Percentiles rank a stretch among this genome's conserved stretches.
Evolutionary conservation across 331 rosid genomes (phyloP).

Genomic region (Malus hybrid): DNA sequence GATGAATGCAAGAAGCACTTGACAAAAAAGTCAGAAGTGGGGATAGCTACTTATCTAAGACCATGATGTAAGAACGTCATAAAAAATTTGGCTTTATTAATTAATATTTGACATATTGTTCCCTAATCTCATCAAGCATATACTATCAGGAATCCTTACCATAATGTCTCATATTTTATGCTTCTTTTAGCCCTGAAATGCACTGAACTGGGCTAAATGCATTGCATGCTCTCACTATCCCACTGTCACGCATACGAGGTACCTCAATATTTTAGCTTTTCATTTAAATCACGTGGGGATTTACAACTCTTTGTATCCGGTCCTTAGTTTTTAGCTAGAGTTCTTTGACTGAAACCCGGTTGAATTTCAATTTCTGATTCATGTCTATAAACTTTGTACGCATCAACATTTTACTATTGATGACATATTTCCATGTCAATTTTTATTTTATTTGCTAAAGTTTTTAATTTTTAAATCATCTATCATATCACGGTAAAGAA

Average conservation of each 20-base stretch:
- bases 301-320: too few relatives aligned
- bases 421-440: too few relatives aligned
- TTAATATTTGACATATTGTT: not conserved
- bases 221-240: not conserved
- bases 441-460: too few relatives aligned
- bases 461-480: too few relatives aligned
- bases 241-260: not conserved
- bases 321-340: too few relatives aligned
- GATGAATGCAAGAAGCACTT: not conserved
- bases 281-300: not conserved
- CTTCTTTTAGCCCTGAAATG: not conserved
- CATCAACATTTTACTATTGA: too few relatives aligned
- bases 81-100: not conserved
- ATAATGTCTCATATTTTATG: not conserved
- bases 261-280: not conserved
- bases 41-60: not conserved
- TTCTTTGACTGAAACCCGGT: too few relatives aligned
- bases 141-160: not conserved
- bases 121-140: not conserved
- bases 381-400: too few relatives aligned
- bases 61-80: not conserved
- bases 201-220: not conserved
- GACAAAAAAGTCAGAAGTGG: not conserved
- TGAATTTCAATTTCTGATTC: too few relatives aligned
- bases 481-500: too few relatives aligned